Percentiles rank a stretch among this genome's conserved stretches.
phyloP scores from a whole-genome alignment of 1,284 basidiomycete species.

The Rhodotorula mucilaginosa region DNA sequence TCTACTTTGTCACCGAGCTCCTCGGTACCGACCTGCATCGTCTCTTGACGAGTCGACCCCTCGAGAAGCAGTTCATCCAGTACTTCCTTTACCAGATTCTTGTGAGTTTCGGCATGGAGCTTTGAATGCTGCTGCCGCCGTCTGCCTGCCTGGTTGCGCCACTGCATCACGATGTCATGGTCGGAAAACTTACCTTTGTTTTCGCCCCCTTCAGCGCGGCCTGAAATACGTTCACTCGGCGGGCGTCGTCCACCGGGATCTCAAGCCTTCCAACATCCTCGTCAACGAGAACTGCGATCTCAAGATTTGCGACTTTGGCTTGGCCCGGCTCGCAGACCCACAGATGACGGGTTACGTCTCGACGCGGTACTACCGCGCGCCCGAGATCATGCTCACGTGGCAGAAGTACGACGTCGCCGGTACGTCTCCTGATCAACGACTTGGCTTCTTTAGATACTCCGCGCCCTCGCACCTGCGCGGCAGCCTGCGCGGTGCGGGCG shows the following conservation, averaged over 20 bases:
- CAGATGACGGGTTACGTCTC: slow-evolving; percentile 99
- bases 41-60: slow-evolving; percentile 87
- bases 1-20: slow-evolving; percentile 99
- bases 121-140: neutral
- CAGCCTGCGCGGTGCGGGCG: too few relatives aligned
- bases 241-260: slow-evolving; percentile 96
- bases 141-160: too few relatives aligned
- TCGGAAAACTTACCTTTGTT: too few relatives aligned
- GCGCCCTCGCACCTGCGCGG: too few relatives aligned
- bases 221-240: slow-evolving; percentile 99
- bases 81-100: slow-evolving; percentile 99
- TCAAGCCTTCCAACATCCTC: slow-evolving; percentile 99
- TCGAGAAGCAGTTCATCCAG: slow-evolving; percentile 99
- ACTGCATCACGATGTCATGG: neutral
- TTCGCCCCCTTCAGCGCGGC: slow-evolving; percentile 58
- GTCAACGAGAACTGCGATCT: slow-evolving; percentile 99
- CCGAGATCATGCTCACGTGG: slow-evolving; percentile 99
- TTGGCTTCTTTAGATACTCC: too few relatives aligned
- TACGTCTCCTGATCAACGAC: slow-evolving; percentile 42
- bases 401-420: slow-evolving; percentile 98
- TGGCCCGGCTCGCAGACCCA: slow-evolving; percentile 88
- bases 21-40: slow-evolving; percentile 97
- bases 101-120: slow-evolving; percentile 50
- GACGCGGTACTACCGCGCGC: slow-evolving; percentile 96
- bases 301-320: slow-evolving; percentile 98